These are phyloP conservation scores for Pseudonitzschia pungens DNA, from an alignment of 108 stramenopile species.

Conservation along the genomic window DNA sequence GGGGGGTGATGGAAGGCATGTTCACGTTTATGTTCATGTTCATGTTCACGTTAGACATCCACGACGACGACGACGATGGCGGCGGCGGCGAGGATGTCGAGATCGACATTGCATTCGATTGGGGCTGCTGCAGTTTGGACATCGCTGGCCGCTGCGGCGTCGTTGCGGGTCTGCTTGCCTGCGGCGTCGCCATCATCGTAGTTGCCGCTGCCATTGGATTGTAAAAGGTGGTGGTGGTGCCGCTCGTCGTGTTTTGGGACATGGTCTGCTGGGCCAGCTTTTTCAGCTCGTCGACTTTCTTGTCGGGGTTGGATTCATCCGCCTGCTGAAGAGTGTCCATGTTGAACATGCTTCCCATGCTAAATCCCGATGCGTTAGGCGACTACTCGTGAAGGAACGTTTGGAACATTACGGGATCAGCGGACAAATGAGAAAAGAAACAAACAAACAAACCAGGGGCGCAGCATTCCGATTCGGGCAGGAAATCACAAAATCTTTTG, in stretches of 20 bases:
- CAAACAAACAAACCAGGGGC: too few species aligned
- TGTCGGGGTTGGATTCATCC: not conserved
- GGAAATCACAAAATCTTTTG: too few species aligned
- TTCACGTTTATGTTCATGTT: not conserved
- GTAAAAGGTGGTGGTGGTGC: not conserved
- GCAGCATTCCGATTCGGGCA: too few species aligned
- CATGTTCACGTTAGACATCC: too few species aligned
- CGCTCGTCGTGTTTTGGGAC: not conserved
- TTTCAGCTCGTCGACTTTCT: not conserved
- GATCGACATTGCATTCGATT: too few species aligned
- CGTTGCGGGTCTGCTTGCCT: not conserved
- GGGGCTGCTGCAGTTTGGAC: too few species aligned
- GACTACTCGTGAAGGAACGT: not conserved
- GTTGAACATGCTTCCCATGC: conserved; percentile 48
- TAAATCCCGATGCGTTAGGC: not conserved
- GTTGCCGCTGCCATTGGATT: not conserved
- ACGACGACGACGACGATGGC: too few species aligned
- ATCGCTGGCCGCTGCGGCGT: not conserved
- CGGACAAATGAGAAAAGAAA: too few species aligned
- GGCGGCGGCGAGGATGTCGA: too few species aligned
- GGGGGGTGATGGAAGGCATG: conserved; percentile 4
- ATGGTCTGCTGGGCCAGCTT: not conserved
- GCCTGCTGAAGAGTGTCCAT: conserved; percentile 62
- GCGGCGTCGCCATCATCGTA: not conserved
- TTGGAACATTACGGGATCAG: too few species aligned